Base-by-base conservation (phyloP, 2,329 filamentous ascomycete genomes). In the Talaromyces pinophilus region DNA sequence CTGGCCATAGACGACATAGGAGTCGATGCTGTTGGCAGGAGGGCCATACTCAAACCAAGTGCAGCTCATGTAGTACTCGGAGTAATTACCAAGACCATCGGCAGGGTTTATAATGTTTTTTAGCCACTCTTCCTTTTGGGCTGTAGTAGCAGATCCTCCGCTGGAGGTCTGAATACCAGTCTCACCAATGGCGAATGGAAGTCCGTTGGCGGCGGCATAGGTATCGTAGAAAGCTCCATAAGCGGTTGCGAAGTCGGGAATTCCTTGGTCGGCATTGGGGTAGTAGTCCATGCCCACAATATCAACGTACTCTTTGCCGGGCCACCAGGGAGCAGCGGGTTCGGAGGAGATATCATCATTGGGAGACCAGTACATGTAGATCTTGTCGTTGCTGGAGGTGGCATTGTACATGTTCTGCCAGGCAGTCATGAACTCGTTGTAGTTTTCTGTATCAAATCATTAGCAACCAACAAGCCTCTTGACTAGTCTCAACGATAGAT, bases 11-110 rank as follows among this genome's bases (percentile, higher is more conserved):
- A 62, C 60, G 5, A 62, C 19, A 54, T 62, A 62, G 25, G 15
- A 62, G 22, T 62, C 5, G 5, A 52, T 54, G 15, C n/a, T 17
- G 17, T 62, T 62, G 5, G 60, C 15, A 4, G 60, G 60, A 38
- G 60, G 60, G 1, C 60, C 60, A n/a, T 62, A 62, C 25, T 62
- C 60, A 42, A 62, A 62, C 60, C 60, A 62, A 40, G 60, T 62
- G 46, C 40, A 48, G 33, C 60, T 62, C n/a, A 62, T 54, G 19
- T 62, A 62, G 35, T 62, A 62, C 22, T 62, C 13, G 1, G 60
- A 62, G 22, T 62, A 62, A 54, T 40, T 22, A 5, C 60, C 48
- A 40, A 62, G 22, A 7, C 60, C 60, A 5, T n/a, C 19, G 15
- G 19, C 5, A 10, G 46, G 46, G 19, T 62, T 62, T 5, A 62